Base-by-base conservation (phyloP, 768 basidiomycete species). In the Hypsizygus marmoreus region DNA sequence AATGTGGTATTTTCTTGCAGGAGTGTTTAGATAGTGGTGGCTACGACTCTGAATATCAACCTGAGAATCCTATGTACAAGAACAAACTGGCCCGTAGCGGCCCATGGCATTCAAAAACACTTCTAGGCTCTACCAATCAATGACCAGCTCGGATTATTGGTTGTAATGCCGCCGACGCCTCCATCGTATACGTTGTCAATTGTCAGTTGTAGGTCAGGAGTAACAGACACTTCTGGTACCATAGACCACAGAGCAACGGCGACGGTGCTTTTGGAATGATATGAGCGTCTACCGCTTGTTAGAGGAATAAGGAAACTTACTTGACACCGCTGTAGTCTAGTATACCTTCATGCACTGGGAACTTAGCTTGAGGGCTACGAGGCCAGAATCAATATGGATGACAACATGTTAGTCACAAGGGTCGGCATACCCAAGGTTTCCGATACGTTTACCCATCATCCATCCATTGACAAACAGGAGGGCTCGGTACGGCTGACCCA, bases 361-460 rank as follows among this genome's bases (percentile, higher is more conserved):
- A 92, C 55, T 81, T 85, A 38, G 76, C 68, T 62, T 92, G 89
- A 14, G 90, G 89, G 12, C 86, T 88, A 31, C 19, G n/a, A n/a
- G n/a, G n/a, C n/a, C n/a, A 37, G 4, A 31, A 14, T 28, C 22
- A 24, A 22, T 23, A 31, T 47, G 30, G 42, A 23, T 47, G 28
- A 53, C 43, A 35, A 23, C 22, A 23, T 30, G 32, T 39, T 16
- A 28, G 11, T 4, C 14, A 7, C 9, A 43, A 20, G 11, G 8
- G 45, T 26, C 25, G 11, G 61, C 75, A 47, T 50, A 81, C 87
- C 86, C 85, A 1, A 87, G 74, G 56, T 87, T 84, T 11, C 68
- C 81, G n/a, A 86, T 74, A 14, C 82, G 63, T 66, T 91, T 91
- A 7, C 90, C 91, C 80, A 88, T 88, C 80, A 86, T 85, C 91